Conservation (phyloP, 371 early-diverging fungal species). For the Smittium culicis region DNA sequence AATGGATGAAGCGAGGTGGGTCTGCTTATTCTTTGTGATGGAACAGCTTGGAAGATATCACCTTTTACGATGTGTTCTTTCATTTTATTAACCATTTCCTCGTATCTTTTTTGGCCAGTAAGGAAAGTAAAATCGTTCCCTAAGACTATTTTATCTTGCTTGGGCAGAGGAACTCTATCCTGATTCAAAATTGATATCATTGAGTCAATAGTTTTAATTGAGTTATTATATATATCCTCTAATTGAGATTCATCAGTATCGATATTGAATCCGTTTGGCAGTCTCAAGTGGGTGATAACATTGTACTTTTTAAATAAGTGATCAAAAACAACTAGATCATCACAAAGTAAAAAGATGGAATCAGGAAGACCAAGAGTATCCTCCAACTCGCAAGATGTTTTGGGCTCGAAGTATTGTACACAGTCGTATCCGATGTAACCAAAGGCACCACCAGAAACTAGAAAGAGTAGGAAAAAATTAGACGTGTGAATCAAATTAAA, state of each 20-base stretch:
- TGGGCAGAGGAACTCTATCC: constrained; percentile 38
- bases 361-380: constrained; percentile 88
- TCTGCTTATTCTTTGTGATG: constrained; percentile 77
- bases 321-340: constrained; percentile 86
- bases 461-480: background rate
- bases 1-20: constrained; percentile 84
- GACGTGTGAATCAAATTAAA: background rate
- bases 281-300: constrained; percentile 75
- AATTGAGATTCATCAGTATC: constrained; percentile 37
- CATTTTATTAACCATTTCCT: constrained; percentile 65
- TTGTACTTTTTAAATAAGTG: constrained; percentile 79
- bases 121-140: constrained; percentile 54
- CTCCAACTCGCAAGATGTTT: constrained; percentile 49
- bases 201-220: constrained; percentile 43
- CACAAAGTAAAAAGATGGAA: constrained; percentile 80
- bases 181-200: constrained; percentile 42
- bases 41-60: constrained; percentile 94
- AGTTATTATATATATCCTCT: constrained; percentile 45
- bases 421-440: constrained; percentile 95
- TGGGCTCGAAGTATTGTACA: constrained; percentile 89
- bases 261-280: constrained; percentile 34
- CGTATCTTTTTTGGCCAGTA: constrained; percentile 80
- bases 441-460: constrained; percentile 71
- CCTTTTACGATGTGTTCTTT: constrained; percentile 86
- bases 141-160: constrained; percentile 49